A percentile compares a stretch with the other conserved stretches of the same genome.
Evolutionary conservation across 768 basidiomycete genomes (phyloP).

Genomic region (Russula brevipes): DNA sequence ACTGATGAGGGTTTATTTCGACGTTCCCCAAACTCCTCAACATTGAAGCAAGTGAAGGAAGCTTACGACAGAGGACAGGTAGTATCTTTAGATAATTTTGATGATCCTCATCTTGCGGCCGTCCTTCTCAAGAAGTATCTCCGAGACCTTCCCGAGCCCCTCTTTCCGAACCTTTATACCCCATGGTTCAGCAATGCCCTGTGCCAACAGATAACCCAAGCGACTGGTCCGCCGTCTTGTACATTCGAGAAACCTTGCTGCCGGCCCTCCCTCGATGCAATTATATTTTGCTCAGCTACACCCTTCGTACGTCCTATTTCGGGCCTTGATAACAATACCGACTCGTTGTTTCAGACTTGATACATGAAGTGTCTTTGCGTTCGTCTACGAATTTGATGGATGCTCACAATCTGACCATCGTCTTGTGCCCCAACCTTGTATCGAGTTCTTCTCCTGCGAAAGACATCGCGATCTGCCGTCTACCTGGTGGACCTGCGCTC

Average conservation of each 20-base stretch:
- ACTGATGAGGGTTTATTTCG: conserved; percentile 77
- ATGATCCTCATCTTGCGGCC: conserved; percentile 75
- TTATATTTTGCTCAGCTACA: conserved; percentile 66
- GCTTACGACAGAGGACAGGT: conserved; percentile 84
- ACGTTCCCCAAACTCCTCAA: conserved; percentile 65
- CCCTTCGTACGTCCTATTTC: conserved; percentile 31
- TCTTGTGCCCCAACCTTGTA: conserved; percentile 75
- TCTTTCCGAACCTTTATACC: conserved; percentile 73
- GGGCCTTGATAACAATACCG: background rate
- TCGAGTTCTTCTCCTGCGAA: conserved; percentile 59
- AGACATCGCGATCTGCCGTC: conserved; percentile 69
- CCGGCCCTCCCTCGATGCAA: conserved; percentile 64
- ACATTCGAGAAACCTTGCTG: conserved; percentile 65
- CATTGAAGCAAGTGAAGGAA: conserved; percentile 70
- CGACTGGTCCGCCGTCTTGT: conserved; percentile 54
- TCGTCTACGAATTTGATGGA: conserved; percentile 72
- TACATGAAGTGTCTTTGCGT: conserved; percentile 72
- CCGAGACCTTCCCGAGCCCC: conserved; percentile 69
- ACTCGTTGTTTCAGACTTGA: conserved; percentile 48
- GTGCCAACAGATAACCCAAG: conserved; percentile 43
- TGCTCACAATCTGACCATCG: conserved; percentile 75
- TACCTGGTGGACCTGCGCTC: conserved; percentile 47
- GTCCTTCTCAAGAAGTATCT: conserved; percentile 84
- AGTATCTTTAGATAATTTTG: conserved; percentile 69
- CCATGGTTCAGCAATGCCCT: conserved; percentile 64